These are phyloP conservation scores for Tremella yokohamensis DNA, from an alignment of 768 basidiomycete species.

Conservation along the genomic window DNA sequence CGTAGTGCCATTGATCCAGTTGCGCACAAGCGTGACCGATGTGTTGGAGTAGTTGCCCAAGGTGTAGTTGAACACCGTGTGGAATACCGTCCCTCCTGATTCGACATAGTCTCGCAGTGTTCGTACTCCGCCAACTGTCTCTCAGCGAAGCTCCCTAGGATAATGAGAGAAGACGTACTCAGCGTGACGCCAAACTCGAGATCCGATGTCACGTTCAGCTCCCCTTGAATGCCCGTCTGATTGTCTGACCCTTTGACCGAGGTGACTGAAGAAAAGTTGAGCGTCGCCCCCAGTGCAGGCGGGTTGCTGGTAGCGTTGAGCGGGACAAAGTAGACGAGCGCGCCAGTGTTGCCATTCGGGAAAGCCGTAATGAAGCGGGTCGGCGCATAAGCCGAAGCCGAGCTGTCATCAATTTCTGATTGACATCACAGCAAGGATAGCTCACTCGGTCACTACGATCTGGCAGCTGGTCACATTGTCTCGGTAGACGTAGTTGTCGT, in stretches of 20 bases:
- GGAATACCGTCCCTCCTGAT: conserved; percentile 31
- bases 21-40: conserved; percentile 52
- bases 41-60: conserved; percentile 50
- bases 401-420: conserved; percentile 7
- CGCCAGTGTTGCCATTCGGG: conserved; percentile 56
- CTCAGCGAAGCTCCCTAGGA: background rate
- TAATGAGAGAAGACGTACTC: conserved; percentile 17
- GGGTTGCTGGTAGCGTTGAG: conserved; percentile 18
- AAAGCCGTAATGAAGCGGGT: conserved; percentile 54
- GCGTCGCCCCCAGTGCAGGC: conserved; percentile 25
- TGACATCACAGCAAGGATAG: background rate
- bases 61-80: conserved; percentile 57
- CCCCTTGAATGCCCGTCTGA: conserved; percentile 53
- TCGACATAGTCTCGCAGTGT: conserved; percentile 56
- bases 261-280: conserved; percentile 39
- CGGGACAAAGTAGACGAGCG: conserved; percentile 54
- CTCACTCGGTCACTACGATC: conserved; percentile 51
- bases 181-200: conserved; percentile 54
- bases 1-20: conserved; percentile 54
- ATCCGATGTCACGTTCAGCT: conserved; percentile 50
- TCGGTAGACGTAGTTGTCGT: conserved; percentile 55
- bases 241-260: conserved; percentile 36
- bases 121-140: conserved; percentile 52
- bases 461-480: conserved; percentile 54
- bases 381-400: conserved; percentile 28